Percentiles rank a stretch among this genome's conserved stretches.
These are phyloP conservation scores for Stemphylium lycopersici DNA, from an alignment of 2,329 filamentous ascomycete species.

Conservation along the genomic window DNA sequence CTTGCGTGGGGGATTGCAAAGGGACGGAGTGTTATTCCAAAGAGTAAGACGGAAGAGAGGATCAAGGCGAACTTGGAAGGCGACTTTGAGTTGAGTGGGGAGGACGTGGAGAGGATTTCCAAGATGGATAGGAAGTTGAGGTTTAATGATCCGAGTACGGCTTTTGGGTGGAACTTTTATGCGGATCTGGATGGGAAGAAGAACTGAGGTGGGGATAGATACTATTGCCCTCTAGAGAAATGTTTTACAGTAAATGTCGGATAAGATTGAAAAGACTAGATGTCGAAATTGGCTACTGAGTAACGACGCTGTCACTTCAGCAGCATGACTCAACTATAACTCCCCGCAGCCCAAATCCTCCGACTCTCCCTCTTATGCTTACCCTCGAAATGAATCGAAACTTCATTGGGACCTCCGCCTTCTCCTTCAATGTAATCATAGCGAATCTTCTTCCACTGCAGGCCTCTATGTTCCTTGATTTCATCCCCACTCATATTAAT, in stretches of 20 bases:
- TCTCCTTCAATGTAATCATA: slow-evolving; percentile 40
- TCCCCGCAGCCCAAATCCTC: slow-evolving; percentile 37
- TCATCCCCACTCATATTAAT: slow-evolving; percentile 39
- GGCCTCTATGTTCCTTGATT: slow-evolving; percentile 34
- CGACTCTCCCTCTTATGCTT: slow-evolving; percentile 29
- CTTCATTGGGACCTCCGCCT: slow-evolving; percentile 34
- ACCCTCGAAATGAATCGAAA: slow-evolving; percentile 37
- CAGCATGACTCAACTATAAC: slow-evolving; percentile 21
- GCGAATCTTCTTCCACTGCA: slow-evolving; percentile 35
- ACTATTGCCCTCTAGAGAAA: too few species aligned
- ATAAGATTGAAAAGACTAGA: too few species aligned
- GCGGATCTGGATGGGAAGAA: slow-evolving; percentile 61
- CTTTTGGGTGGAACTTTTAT: slow-evolving; percentile 66
- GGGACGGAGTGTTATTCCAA: slow-evolving; percentile 44
- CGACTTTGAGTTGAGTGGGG: slow-evolving; percentile 72
- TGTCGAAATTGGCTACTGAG: too few species aligned
- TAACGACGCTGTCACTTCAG: too few species aligned
- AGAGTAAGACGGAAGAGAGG: slow-evolving; percentile 39
- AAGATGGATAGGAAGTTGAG: slow-evolving; percentile 65
- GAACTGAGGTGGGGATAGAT: slow-evolving; percentile 6
- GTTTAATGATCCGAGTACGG: slow-evolving; percentile 64
- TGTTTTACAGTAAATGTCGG: too few species aligned
- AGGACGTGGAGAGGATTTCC: slow-evolving; percentile 71
- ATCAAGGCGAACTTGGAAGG: slow-evolving; percentile 53
- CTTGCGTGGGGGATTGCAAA: slow-evolving; percentile 84